phyloP scores from a whole-genome alignment of 1,284 basidiomycete species.

The Melampsora americana region DNA sequence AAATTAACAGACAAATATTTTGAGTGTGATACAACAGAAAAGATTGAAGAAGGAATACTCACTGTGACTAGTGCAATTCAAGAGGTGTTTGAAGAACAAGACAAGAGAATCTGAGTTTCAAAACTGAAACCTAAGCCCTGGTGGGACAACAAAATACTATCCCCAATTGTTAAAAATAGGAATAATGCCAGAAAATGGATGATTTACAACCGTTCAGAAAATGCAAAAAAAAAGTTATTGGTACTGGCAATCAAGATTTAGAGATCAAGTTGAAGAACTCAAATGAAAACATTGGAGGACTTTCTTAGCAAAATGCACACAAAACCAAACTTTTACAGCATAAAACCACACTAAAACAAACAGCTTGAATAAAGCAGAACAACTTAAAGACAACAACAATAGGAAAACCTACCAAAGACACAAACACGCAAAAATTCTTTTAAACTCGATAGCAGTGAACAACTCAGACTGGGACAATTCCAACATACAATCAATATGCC shows the following conservation, averaged over 20 bases:
- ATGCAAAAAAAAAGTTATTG: neutral
- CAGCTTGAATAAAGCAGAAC: neutral
- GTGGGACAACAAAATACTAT: constrained; percentile 3
- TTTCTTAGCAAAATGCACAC: neutral
- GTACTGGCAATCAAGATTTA: neutral
- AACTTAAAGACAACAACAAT: neutral
- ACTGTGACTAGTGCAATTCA: too few relatives aligned
- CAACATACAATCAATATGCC: neutral
- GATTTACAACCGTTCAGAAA: too few relatives aligned
- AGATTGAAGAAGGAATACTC: too few relatives aligned
- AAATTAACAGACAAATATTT: too few relatives aligned
- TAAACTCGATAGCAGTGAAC: neutral
- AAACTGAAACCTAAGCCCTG: neutral
- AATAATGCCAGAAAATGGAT: constrained; percentile 5
- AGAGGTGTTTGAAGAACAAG: neutral
- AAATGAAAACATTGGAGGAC: neutral
- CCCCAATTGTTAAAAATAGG: neutral
- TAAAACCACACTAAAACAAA: neutral
- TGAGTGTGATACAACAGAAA: too few relatives aligned
- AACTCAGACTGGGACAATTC: neutral
- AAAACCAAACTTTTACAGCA: neutral
- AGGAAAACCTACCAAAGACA: neutral
- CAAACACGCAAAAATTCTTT: neutral
- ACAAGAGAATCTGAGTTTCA: neutral
- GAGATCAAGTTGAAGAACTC: neutral